Evolutionary conservation across 2,329 filamentous ascomycete species (phyloP).

Genomic region (Coniochaeta pulveracea): DNA sequence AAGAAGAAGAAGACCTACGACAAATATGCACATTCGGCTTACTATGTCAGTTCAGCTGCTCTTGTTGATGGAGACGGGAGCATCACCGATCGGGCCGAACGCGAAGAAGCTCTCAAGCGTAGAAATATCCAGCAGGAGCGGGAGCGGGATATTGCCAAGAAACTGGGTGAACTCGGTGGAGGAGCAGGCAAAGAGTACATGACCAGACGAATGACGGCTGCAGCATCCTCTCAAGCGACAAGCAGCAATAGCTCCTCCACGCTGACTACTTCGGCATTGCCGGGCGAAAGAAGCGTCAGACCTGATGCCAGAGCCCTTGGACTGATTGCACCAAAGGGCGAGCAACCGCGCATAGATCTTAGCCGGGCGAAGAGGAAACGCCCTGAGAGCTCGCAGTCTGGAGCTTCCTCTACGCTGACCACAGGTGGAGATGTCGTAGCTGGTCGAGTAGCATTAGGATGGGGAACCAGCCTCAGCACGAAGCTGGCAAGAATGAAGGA

Average conservation of each 20-base stretch:
- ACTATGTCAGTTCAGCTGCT: slow-evolving; percentile 32
- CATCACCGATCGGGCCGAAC: slow-evolving; percentile 45
- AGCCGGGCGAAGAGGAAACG: slow-evolving; percentile 53
- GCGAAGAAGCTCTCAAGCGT: slow-evolving; percentile 54
- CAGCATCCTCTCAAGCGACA: neutral
- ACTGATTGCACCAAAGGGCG: slow-evolving; percentile 25
- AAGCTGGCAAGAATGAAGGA: slow-evolving; percentile 53
- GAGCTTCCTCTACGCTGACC: slow-evolving; percentile 14
- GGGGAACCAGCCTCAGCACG: slow-evolving; percentile 42
- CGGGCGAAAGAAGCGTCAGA: slow-evolving; percentile 6
- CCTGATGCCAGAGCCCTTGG: slow-evolving; percentile 34
- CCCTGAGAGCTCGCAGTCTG: slow-evolving; percentile 32
- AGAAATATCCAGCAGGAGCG: slow-evolving; percentile 56
- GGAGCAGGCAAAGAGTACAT: slow-evolving; percentile 65
- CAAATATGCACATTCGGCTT: slow-evolving; percentile 43
- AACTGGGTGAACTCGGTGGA: slow-evolving; percentile 50
- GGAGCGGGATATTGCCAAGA: slow-evolving; percentile 61
- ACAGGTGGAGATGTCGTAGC: slow-evolving; percentile 9
- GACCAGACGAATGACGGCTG: slow-evolving; percentile 21
- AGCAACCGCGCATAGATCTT: slow-evolving; percentile 37
- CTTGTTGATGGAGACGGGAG: slow-evolving; percentile 31
- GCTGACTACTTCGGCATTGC: slow-evolving; percentile 5
- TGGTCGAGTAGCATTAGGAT: slow-evolving; percentile 31
- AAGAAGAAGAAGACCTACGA: slow-evolving; percentile 40
- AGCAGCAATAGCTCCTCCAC: neutral